Base-by-base conservation (phyloP, 2,329 filamentous ascomycete genomes). In the Aspergillus fumigatiaffinis region DNA sequence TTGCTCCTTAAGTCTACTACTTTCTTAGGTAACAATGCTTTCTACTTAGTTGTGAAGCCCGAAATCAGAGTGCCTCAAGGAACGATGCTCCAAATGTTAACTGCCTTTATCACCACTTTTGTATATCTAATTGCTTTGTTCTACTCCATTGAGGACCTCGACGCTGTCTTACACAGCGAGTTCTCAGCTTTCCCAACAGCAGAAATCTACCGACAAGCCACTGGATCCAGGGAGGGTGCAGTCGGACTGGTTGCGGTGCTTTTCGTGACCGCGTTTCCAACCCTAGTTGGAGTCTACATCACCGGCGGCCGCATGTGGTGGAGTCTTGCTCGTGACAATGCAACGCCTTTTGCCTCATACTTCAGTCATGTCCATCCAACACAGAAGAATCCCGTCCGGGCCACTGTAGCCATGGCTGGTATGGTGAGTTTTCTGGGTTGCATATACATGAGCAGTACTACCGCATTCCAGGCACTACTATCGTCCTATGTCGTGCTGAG, bases 391-490 rank as follows among this genome's bases (percentile, higher is more conserved):
- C 84, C 85, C 0, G 79, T 84, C 59, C 81, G 83, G 60, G 81
- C 84, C 0, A 85, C 82, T 0, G 55, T 87, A 1, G 73, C 77
- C 8, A 82, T 80, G 74, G 72, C 77, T 3, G 60, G 73, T 44
- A 71, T 80, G 54, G 80, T 80, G 25, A 84, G 84, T 0, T 68
- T 86, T 3, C 75, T 90, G 0, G 86, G 85, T 0, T 79, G 78
- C 46, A 85, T 90, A 48, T 89, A 88, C 61, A 80, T 90, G 1
- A 87, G 83, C n/a, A 85, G 79, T 58, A 81, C 78, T 1, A 87
- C 85, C 0, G 87, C 87, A 0, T 90, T 90, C 73, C 82, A 83
- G 46, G 87, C 87, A 0, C 83, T 90, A 26, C 82, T 89, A 7
- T 84, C 84, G 9, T 81, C 77, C 0, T 86, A 84, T 67, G 79